Evolutionary conservation across 23 red algal genomes (phyloP).

Genomic region (Chondrus crispus): DNA sequence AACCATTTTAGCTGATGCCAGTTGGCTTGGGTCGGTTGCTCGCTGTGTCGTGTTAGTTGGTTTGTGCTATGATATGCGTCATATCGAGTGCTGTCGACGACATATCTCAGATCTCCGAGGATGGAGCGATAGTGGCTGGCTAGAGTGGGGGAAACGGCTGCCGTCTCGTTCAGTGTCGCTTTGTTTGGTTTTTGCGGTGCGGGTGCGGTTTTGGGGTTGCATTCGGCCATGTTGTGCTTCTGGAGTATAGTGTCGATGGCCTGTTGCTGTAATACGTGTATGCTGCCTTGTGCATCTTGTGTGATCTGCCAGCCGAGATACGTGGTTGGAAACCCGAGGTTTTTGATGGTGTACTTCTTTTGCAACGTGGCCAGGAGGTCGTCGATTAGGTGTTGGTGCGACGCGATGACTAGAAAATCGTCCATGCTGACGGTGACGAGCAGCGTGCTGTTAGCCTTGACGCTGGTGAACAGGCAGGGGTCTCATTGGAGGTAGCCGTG

Average conservation of each 20-base stretch:
- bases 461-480: constrained; percentile 7
- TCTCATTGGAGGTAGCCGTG: not conserved
- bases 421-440: constrained; percentile 10
- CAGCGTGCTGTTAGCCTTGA: not conserved
- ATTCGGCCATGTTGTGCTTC: not conserved
- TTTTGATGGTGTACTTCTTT: not conserved
- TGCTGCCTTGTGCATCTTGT: not conserved
- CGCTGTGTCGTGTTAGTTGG: not conserved
- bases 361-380: not conserved
- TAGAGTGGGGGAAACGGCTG: not conserved
- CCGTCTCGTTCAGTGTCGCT: not conserved
- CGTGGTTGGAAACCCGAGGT: not conserved
- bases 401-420: constrained; percentile 11
- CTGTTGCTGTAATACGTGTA: not conserved
- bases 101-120: not conserved
- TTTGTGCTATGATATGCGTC: not conserved
- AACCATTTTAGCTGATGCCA: not conserved
- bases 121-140: not conserved
- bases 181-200: not conserved
- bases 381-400: not conserved
- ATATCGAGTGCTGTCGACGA: not conserved
- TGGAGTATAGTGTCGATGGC: not conserved
- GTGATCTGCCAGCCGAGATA: constrained; percentile 2
- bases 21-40: not conserved
- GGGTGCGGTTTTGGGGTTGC: not conserved